Percentiles rank a stretch among this genome's conserved stretches.
Evolutionary conservation across 2,329 filamentous ascomycete genomes (phyloP).

Genomic region (Diaporthe nobilis): DNA sequence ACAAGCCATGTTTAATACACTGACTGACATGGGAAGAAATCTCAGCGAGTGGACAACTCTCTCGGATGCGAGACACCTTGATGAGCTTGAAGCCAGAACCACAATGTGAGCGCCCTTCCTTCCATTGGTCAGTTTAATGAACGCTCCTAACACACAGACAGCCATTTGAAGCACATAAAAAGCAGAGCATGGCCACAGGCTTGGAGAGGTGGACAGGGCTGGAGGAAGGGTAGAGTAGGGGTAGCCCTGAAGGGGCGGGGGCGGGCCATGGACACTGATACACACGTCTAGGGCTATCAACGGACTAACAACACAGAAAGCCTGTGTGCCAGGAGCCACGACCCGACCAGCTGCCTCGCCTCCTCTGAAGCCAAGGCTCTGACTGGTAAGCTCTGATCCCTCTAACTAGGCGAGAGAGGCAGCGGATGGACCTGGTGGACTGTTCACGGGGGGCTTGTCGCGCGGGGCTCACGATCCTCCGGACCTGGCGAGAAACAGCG

Average conservation of each 20-base stretch:
- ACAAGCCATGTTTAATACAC: not conserved
- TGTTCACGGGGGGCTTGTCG: not conserved
- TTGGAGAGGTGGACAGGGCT: too few species aligned
- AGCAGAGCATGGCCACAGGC: too few species aligned
- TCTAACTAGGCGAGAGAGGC: not conserved
- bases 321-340: not conserved
- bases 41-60: not conserved
- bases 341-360: not conserved
- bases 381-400: not conserved
- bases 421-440: not conserved
- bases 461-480: conserved; percentile 23
- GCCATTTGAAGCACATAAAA: not conserved
- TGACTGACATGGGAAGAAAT: not conserved
- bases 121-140: too few species aligned
- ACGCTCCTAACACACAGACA: not conserved
- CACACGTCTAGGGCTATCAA: conserved; percentile 2
- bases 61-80: not conserved
- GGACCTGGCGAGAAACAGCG: not conserved
- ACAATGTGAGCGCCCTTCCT: not conserved
- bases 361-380: not conserved
- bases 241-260: not conserved
- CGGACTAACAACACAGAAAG: conserved; percentile 3
- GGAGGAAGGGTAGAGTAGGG: not conserved
- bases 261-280: conserved; percentile 6
- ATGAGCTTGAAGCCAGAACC: not conserved